Conservation (phyloP, 2,329 filamentous ascomycete genomes). For the Aspergillus sp. region DNA sequence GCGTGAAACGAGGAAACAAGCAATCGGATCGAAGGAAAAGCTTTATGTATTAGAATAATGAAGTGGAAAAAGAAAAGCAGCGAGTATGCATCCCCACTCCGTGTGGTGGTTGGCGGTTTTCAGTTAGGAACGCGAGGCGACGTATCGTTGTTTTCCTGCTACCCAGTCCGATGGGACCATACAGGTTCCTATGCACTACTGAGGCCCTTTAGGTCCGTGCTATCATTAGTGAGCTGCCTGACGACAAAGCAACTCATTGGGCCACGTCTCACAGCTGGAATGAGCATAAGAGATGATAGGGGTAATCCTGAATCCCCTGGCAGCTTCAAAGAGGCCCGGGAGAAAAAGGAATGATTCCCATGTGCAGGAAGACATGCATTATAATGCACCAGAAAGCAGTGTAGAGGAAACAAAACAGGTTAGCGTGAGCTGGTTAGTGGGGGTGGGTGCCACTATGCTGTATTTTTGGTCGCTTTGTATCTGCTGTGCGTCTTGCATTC, state of each 20-base stretch:
- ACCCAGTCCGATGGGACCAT: slow-evolving; percentile 21
- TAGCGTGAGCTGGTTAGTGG: slow-evolving; percentile 6
- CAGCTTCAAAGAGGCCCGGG: slow-evolving; percentile 22
- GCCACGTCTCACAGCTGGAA: slow-evolving; percentile 34
- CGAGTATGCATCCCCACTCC: slow-evolving; percentile 20
- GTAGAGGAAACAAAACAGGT: background rate
- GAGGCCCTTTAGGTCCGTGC: slow-evolving; percentile 14
- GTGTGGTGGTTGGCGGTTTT: slow-evolving; percentile 19
- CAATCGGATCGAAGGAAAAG: slow-evolving; percentile 17
- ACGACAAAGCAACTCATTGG: slow-evolving; percentile 28
- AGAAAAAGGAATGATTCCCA: slow-evolving; percentile 17
- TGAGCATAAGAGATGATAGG: slow-evolving; percentile 18
- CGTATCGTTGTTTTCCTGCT: slow-evolving; percentile 25
- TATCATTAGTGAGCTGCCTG: slow-evolving; percentile 27
- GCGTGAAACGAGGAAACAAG: slow-evolving; percentile 11
- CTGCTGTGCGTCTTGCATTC: slow-evolving; percentile 1
- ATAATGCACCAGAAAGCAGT: slow-evolving; percentile 12
- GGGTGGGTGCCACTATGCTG: slow-evolving; percentile 20
- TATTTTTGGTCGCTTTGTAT: slow-evolving; percentile 9
- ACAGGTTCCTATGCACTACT: no score
- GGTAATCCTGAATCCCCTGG: slow-evolving; percentile 12
- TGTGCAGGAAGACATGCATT: slow-evolving; percentile 24
- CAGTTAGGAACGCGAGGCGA: slow-evolving; percentile 25
- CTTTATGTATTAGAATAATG: slow-evolving; percentile 22
- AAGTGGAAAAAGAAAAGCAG: slow-evolving; percentile 17